These are phyloP conservation scores for Cubamyces lactineus DNA, from an alignment of 768 basidiomycete species.

Conservation along the genomic window DNA sequence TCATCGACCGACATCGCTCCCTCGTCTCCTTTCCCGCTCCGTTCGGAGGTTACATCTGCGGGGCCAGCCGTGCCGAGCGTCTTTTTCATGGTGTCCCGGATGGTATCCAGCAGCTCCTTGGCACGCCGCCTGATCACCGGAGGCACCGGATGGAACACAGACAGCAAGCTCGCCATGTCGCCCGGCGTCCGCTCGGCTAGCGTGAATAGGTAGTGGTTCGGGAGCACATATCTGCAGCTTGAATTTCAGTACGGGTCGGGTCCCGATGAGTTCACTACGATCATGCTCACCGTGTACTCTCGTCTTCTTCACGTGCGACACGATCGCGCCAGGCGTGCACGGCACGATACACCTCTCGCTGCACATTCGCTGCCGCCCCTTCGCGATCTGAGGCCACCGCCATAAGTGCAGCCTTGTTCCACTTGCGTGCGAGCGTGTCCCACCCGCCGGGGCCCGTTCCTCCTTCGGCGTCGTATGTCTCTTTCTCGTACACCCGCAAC, in stretches of 20 bases:
- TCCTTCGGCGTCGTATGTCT: constrained; percentile 65
- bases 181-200: constrained; percentile 72
- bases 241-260: background rate
- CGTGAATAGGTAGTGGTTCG: constrained; percentile 74
- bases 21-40: background rate
- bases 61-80: constrained; percentile 6
- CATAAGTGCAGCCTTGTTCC: constrained; percentile 68
- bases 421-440: constrained; percentile 77
- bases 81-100: constrained; percentile 52
- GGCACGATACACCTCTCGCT: constrained; percentile 65
- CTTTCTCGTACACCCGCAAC: constrained; percentile 67
- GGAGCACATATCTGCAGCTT: constrained; percentile 63
- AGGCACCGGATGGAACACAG: constrained; percentile 61
- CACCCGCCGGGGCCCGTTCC: constrained; percentile 76
- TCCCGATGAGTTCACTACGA: too few relatives aligned
- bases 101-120: constrained; percentile 65
- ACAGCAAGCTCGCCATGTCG: constrained; percentile 63
- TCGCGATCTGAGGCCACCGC: constrained; percentile 39
- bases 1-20: constrained; percentile 4
- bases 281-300: constrained; percentile 68
- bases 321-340: constrained; percentile 86
- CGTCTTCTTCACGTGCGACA: constrained; percentile 81
- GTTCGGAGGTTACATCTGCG: background rate
- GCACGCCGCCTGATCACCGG: constrained; percentile 63
- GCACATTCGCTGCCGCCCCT: constrained; percentile 44